Base-by-base conservation (phyloP, 2,329 filamentous ascomycete species). In the Colletotrichum filicis region DNA sequence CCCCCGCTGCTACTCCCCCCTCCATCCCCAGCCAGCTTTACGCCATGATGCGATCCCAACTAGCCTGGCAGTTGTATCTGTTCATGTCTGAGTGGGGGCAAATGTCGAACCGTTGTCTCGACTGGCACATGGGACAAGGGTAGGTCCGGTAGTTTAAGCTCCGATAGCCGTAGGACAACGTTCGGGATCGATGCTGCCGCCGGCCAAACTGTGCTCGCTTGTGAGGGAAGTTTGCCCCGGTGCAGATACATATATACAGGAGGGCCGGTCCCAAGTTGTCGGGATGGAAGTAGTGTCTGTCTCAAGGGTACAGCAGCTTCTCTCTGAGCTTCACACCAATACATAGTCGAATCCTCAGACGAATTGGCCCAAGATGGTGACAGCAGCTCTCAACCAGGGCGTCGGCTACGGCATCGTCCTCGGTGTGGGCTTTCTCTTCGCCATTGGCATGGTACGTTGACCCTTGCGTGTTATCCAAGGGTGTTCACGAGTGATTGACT, bases 371-470 rank as follows among this genome's bases (percentile, higher is more conserved):
- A 71, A 64, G 46, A 74, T 74, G 73, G 73, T 74, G 1, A 74
- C 71, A 42, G 58, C 85, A 26, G 83, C 88, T 35, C 80, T 89
- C 19, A 83, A 83, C 75, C 90, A 93, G 78, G 90, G 89, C 68
- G 92, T 92, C 74, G 93, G 94, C 78, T 95, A 95, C 88, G 93
- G 93, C 78, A 92, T 95, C 76, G 90, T 95, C 63, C 83, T 95
- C 42, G 93, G 93, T 22, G 82, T 95, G 19, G 93, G 94, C 24
- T 91, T 93, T 77, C 87, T 89, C 30, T 95, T 95, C 82, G 92
- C 93, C 52, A 84, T 95, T 71, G 90, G 92, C 74, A 94, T 94
- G 92, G 82, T 85, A 26, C 26, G 26, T 26, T 26, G 26, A 26
- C 26, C 26, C 26, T 26, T 26, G 26, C 26, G 26, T 26, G 26